A percentile compares a stretch with the other conserved stretches of the same genome.
Conservation (phyloP, 2,329 filamentous ascomycete species). For the Bertia moriformis region DNA sequence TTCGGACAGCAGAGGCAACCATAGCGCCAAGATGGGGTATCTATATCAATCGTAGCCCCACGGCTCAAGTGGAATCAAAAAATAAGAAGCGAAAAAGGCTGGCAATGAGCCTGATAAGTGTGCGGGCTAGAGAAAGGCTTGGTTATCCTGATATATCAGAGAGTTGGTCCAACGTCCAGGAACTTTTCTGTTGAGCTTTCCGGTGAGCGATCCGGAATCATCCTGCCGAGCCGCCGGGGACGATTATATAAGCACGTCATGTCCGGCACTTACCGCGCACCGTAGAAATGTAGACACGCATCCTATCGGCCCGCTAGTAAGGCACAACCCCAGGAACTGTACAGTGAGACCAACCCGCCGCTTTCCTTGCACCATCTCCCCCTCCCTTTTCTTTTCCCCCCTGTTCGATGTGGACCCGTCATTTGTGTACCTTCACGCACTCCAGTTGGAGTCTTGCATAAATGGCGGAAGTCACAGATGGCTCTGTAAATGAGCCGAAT, state of each 20-base stretch:
- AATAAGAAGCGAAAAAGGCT: slow-evolving; percentile 5
- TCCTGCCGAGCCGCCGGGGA: slow-evolving; percentile 3
- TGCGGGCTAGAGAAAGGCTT: no score
- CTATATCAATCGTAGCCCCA: slow-evolving; percentile 4
- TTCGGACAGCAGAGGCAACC: slow-evolving; percentile 32
- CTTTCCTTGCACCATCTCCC: no score
- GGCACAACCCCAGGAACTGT: background rate
- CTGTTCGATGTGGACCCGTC: slow-evolving; percentile 6
- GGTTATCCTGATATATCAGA: no score
- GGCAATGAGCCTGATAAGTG: slow-evolving; percentile 3
- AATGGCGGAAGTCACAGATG: slow-evolving; percentile 21
- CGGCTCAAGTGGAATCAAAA: slow-evolving; percentile 1
- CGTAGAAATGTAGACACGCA: background rate
- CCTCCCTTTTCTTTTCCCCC: background rate
- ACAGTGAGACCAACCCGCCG: no score
- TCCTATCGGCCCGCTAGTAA: background rate
- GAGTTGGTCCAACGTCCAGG: slow-evolving; percentile 13
- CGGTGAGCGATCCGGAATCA: slow-evolving; percentile 19
- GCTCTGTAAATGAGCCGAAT: slow-evolving; percentile 10
- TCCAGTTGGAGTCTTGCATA: slow-evolving; percentile 18
- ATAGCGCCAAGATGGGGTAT: slow-evolving; percentile 24
- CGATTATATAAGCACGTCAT: background rate
- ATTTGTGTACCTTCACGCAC: slow-evolving; percentile 10
- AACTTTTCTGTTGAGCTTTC: slow-evolving; percentile 24
- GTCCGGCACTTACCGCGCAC: background rate